Evolutionary conservation across 495 filamentous ascomycete genomes (phyloP).

Genomic region (Tuber microsphaerosporum): DNA sequence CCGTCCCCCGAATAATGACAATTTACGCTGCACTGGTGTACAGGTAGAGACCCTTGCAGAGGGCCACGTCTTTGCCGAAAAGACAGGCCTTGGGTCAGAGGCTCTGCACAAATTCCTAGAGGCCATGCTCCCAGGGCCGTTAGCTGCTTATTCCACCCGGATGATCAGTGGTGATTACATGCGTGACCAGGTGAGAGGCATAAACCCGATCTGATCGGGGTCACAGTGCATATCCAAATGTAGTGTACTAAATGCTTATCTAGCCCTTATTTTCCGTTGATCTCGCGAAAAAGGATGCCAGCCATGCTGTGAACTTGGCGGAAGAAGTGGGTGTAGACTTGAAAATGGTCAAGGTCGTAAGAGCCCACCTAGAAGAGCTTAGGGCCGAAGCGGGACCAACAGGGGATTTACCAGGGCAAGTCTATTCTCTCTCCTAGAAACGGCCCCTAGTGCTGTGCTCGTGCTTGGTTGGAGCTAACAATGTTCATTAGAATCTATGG

Average conservation of each 20-base stretch:
- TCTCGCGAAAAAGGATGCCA: constrained; percentile 74
- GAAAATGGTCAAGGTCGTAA: constrained; percentile 59
- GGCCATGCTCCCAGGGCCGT: constrained; percentile 53
- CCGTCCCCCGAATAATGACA: neutral
- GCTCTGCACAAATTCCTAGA: constrained; percentile 64
- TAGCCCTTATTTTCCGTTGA: constrained; percentile 77
- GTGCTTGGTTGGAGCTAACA: neutral
- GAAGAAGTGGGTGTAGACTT: constrained; percentile 55
- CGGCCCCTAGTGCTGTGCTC: neutral
- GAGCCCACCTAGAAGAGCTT: constrained; percentile 60
- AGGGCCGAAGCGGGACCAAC: constrained; percentile 65
- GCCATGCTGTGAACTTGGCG: constrained; percentile 66
- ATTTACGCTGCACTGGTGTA: neutral
- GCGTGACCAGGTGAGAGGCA: constrained; percentile 48
- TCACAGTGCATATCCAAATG: constrained; percentile 37
- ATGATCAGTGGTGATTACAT: constrained; percentile 70
- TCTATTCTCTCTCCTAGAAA: neutral
- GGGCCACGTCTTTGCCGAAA: constrained; percentile 69
- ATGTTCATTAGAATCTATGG: constrained; percentile 16
- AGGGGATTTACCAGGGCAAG: constrained; percentile 65
- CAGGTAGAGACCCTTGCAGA: constrained; percentile 61
- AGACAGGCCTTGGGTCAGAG: constrained; percentile 64
- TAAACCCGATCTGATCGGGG: constrained; percentile 40
- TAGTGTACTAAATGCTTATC: neutral
- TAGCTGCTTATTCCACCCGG: constrained; percentile 63